A percentile compares a stretch with the other conserved stretches of the same genome.
Evolutionary conservation across 345 rosid species (phyloP).

Genomic region (Barbarea vulgaris): DNA sequence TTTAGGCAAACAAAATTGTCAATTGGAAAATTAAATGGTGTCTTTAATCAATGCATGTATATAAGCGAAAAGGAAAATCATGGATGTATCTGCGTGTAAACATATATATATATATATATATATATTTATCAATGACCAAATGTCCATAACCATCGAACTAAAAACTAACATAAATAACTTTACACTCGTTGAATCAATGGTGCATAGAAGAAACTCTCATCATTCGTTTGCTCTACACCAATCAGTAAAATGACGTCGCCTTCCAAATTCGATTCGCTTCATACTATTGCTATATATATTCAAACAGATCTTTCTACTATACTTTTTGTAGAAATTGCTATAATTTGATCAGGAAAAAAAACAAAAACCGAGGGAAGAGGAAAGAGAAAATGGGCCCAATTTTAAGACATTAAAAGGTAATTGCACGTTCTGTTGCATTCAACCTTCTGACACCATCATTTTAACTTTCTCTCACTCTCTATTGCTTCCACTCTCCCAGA

Average conservation of each 20-base stretch:
- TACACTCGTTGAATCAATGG: not conserved
- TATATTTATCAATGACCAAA: not conserved
- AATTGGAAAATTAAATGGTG: too few relatives aligned
- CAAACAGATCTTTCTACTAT: constrained; percentile 20
- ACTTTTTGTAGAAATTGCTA: constrained; percentile 19
- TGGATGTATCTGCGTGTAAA: not conserved
- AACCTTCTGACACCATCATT: constrained; percentile 34
- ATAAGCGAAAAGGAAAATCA: not conserved
- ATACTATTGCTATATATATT: constrained; percentile 14
- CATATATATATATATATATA: not conserved
- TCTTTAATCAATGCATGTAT: not conserved
- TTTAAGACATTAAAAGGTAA: constrained; percentile 31
- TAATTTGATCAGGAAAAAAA: constrained; percentile 4
- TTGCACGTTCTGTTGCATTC: constrained; percentile 40
- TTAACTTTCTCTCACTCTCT: not conserved
- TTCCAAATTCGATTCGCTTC: constrained; percentile 22
- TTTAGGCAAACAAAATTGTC: not conserved
- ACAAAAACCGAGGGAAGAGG: not conserved
- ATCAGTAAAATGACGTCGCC: constrained; percentile 25
- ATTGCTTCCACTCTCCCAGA: constrained; percentile 4
- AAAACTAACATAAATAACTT: not conserved
- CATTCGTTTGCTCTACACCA: constrained; percentile 5
- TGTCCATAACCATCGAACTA: not conserved
- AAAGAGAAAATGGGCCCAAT: constrained; percentile 16
- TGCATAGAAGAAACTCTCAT: constrained; percentile 1